phyloP scores from a whole-genome alignment of 164 flowering plant genomes.

The Pachysandra terminalis region DNA sequence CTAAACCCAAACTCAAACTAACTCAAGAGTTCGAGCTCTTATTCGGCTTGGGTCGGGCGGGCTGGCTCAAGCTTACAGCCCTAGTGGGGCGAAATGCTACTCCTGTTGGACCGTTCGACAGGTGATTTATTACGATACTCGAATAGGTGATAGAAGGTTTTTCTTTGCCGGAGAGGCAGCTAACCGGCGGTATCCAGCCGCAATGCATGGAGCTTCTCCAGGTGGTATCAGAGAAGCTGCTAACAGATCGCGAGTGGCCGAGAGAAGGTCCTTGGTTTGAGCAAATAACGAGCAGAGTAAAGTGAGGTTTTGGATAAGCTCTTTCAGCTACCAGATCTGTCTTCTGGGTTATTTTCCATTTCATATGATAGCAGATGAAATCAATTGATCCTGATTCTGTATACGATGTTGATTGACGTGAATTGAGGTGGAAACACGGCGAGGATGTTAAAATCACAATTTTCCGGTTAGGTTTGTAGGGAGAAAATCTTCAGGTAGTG shows the following conservation, averaged over 20 bases:
- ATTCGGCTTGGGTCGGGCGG: too few species aligned
- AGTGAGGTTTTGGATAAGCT: slow-evolving; percentile 41
- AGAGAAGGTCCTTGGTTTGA: slow-evolving; percentile 28
- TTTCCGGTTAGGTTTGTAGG: slow-evolving; percentile 61
- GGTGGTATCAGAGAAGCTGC: slow-evolving; percentile 88
- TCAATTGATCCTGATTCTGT: slow-evolving; percentile 42
- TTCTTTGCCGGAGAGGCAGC: too few species aligned
- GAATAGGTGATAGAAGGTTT: too few species aligned
- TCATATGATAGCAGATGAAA: slow-evolving; percentile 53
- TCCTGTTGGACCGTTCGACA: too few species aligned
- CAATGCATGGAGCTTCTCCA: slow-evolving; percentile 78
- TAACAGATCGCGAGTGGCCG: slow-evolving; percentile 49
- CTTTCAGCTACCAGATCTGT: slow-evolving; percentile 57
- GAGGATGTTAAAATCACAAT: slow-evolving; percentile 25
- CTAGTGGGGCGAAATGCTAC: too few species aligned
- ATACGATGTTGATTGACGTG: slow-evolving; percentile 45
- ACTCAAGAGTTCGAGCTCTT: too few species aligned
- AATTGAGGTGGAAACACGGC: slow-evolving; percentile 58
- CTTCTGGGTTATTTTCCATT: slow-evolving; percentile 56
- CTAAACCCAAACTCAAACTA: too few species aligned
- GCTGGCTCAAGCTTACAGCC: too few species aligned
- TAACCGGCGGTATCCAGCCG: too few species aligned
- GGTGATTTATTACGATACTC: too few species aligned
- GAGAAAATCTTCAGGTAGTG: slow-evolving; percentile 41
- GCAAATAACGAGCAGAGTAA: slow-evolving; percentile 22